A percentile compares a stretch with the other conserved stretches of the same genome.
phyloP scores from a whole-genome alignment of 352 stramenopile genomes.

The Phytophthora colocasiae region DNA sequence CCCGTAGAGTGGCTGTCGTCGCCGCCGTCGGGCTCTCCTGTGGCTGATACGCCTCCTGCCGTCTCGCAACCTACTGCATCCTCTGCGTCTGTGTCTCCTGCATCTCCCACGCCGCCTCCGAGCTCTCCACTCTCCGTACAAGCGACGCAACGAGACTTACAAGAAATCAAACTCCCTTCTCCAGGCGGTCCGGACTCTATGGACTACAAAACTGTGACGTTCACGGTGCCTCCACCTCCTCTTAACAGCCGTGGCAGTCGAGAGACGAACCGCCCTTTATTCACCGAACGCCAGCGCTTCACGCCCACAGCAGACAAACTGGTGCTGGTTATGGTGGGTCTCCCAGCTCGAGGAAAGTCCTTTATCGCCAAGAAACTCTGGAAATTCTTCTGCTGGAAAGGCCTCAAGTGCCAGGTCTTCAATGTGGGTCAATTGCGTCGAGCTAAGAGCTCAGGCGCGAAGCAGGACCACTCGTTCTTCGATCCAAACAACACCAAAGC shows the following conservation, averaged over 20 bases:
- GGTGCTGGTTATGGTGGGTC: slow-evolving; percentile 95
- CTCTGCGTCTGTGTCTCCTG: slow-evolving; percentile 15
- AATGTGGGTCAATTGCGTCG: slow-evolving; percentile 96
- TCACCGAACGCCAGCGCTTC: slow-evolving; percentile 80
- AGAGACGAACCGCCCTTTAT: slow-evolving; percentile 44
- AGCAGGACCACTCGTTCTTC: slow-evolving; percentile 93
- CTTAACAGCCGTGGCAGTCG: slow-evolving; percentile 36
- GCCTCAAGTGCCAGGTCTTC: slow-evolving; percentile 89
- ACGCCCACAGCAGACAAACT: slow-evolving; percentile 93
- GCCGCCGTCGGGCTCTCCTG: slow-evolving; percentile 5
- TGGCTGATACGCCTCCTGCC: slow-evolving; percentile 1
- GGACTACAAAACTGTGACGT: slow-evolving; percentile 53
- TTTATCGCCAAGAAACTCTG: slow-evolving; percentile 94
- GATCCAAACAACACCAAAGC: slow-evolving; percentile 89
- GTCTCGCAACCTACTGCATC: background rate
- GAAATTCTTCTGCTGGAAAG: slow-evolving; percentile 86
- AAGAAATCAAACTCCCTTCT: slow-evolving; percentile 15
- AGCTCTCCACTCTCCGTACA: slow-evolving; percentile 14
- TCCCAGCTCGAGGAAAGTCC: slow-evolving; percentile 95
- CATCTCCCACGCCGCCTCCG: slow-evolving; percentile 3
- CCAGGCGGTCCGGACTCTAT: slow-evolving; percentile 46
- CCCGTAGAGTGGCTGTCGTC: slow-evolving; percentile 18
- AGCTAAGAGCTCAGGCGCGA: slow-evolving; percentile 65
- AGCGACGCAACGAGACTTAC: slow-evolving; percentile 1
- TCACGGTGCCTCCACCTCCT: slow-evolving; percentile 32